Percentiles rank a stretch among this genome's conserved stretches.
Evolutionary conservation across 2,329 filamentous ascomycete genomes (phyloP).

Genomic region (Exophiala oligosperma): DNA sequence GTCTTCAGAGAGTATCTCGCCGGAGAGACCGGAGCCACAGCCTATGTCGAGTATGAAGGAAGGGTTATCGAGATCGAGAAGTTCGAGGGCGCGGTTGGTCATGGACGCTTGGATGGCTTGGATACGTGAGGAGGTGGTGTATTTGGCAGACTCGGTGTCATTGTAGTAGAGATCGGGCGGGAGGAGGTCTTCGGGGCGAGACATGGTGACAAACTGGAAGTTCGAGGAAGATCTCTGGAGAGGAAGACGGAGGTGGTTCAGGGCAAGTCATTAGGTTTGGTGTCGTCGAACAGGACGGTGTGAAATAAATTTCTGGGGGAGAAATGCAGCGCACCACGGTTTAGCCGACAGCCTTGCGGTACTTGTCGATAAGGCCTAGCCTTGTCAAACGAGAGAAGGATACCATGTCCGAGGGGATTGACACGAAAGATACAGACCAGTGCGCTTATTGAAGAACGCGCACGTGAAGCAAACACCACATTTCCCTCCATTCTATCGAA

Average conservation of each 20-base stretch:
- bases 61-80: constrained; percentile 76
- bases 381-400: too few relatives aligned
- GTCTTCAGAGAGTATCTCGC: constrained; percentile 84
- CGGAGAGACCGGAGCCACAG: constrained; percentile 90
- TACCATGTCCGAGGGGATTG: too few relatives aligned
- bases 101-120: constrained; percentile 93
- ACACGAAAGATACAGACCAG: too few relatives aligned
- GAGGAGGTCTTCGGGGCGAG: constrained; percentile 93
- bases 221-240: not conserved
- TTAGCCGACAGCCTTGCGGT: not conserved
- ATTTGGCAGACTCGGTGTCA: constrained; percentile 92
- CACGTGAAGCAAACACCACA: too few relatives aligned
- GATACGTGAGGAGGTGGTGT: constrained; percentile 94
- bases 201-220: constrained; percentile 64
- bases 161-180: constrained; percentile 97
- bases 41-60: constrained; percentile 95
- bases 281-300: not conserved
- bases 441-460: too few relatives aligned
- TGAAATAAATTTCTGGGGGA: not conserved
- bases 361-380: too few relatives aligned
- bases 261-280: not conserved
- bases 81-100: constrained; percentile 88
- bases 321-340: not conserved
- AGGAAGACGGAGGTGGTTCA: not conserved
- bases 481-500: too few relatives aligned